Conservation (phyloP, 1,139 yeast genomes). For the Nakaseomyces nivariensis region DNA sequence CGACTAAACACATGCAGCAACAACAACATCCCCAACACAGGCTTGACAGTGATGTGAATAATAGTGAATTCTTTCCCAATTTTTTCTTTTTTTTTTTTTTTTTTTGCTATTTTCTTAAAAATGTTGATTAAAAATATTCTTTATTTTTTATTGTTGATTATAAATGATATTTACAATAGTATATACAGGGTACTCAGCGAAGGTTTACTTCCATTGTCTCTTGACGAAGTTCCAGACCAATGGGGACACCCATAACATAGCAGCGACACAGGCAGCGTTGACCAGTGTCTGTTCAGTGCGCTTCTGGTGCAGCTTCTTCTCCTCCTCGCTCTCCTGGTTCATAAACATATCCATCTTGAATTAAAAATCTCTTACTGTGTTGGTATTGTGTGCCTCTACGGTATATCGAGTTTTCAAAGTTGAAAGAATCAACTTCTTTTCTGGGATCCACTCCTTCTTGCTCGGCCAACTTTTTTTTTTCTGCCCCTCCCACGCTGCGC, state of each 20-base stretch:
- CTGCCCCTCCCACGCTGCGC: too few relatives aligned
- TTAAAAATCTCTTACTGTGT: not conserved
- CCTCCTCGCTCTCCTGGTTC: conserved; percentile 67
- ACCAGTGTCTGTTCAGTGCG: conserved; percentile 57
- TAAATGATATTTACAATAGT: too few relatives aligned
- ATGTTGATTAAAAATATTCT: not conserved
- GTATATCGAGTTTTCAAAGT: too few relatives aligned
- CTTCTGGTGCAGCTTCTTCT: conserved; percentile 62
- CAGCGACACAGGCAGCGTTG: conserved; percentile 62
- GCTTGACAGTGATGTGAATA: not conserved
- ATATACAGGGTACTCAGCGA: too few relatives aligned
- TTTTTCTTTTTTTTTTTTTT: not conserved
- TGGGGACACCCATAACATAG: conserved; percentile 71
- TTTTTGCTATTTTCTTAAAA: not conserved
- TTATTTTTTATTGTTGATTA: not conserved
- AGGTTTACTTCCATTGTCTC: conserved; percentile 40
- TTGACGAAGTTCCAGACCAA: conserved; percentile 50
- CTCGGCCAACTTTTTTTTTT: too few relatives aligned
- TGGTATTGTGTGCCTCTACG: not conserved
- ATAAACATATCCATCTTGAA: conserved; percentile 48
- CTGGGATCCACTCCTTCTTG: too few relatives aligned
- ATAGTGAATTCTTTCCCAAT: not conserved
- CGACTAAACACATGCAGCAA: not conserved
- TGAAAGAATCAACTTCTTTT: too few relatives aligned
- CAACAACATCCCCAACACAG: not conserved